phyloP scores from a whole-genome alignment of 2,329 filamentous ascomycete genomes.

The Periconia sp. region DNA sequence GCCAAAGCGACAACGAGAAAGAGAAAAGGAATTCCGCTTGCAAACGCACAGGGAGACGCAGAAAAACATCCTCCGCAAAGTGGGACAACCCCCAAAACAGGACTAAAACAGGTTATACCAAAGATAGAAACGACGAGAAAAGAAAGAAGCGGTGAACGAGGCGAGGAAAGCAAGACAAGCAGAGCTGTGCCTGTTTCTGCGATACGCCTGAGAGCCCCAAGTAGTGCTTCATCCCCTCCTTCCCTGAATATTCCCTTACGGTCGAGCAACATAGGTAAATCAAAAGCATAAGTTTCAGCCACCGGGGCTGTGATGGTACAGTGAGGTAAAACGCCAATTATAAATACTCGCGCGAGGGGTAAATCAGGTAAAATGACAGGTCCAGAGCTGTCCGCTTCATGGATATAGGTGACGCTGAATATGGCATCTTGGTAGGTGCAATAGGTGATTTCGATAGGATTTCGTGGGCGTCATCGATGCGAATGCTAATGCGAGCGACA shows the following conservation, averaged over 20 bases:
- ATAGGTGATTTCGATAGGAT: background rate
- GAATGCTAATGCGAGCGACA: background rate
- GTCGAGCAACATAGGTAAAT: background rate
- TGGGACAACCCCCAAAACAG: no score
- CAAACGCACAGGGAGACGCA: no score
- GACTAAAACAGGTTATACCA: no score
- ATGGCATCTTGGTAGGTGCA: background rate
- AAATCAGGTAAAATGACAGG: background rate
- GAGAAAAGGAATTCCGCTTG: no score
- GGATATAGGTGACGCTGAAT: background rate
- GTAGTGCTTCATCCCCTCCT: background rate
- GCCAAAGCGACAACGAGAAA: no score
- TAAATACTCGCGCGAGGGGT: conserved; percentile 1
- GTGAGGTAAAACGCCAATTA: background rate
- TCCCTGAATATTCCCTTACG: background rate
- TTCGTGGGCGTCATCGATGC: conserved; percentile 12
- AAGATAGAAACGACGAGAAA: no score
- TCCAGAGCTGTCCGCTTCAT: conserved; percentile 2
- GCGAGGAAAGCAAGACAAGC: no score
- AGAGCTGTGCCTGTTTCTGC: background rate
- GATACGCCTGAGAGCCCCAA: background rate
- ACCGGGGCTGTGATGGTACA: conserved; percentile 11
- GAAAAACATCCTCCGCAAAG: no score
- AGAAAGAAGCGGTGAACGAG: no score
- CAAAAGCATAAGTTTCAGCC: conserved; percentile 4